Evolutionary conservation across 192 early-diverging fungal species (phyloP), one percentile per base, ranked within the genome.

Genomic region (Coemansia asiatica): DNA sequence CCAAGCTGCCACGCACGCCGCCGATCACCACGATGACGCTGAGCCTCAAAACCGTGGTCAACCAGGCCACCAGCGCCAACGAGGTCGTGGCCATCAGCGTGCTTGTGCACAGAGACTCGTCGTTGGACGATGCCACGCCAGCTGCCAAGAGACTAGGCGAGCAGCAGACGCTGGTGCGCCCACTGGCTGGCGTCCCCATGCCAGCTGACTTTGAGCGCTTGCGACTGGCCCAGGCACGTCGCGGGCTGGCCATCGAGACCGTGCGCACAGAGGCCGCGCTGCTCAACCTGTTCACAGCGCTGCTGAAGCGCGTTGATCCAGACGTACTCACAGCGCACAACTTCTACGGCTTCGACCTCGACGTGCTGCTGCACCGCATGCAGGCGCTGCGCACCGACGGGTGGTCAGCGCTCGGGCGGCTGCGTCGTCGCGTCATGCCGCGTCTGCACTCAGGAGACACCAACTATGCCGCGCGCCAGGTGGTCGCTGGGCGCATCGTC

Each of bases 311-410:
- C 21, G 31, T 73, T 12, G 98, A 99, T 63, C 95, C 98, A 0
- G 98, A 99, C 79, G 82, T 99, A 0, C 76, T 99, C 60, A 90
- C 96, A 9, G 94, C 95, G 18, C 98, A 99, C 84, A 98, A 98
- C 64, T 94, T 99, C 82, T 85, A 93, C 61, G 95, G 95, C 13
- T 96, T 97, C 69, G 93, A 94, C 68, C 81, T 99, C 29, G 94
- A 95, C 64, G 90, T 98, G 9, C 79, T 99, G 2, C 75, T 98
- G 50, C 92, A 95, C 69, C 91, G 98, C 25, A 92, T 98, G 92
- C 94, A 93, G 61, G 83, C 74, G n/a, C 81, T 87, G 26, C 89
- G 87, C 6, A 86, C 85, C 8, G 85, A 87, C 36, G 80, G 88
- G 31, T 99, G 98, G 98, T 92, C 91, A 10, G 84, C 84, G 51